Percentiles rank a stretch among this genome's conserved stretches.
phyloP scores from a whole-genome alignment of 2,329 filamentous ascomycete genomes.

The Dactylellina parvicollis region DNA sequence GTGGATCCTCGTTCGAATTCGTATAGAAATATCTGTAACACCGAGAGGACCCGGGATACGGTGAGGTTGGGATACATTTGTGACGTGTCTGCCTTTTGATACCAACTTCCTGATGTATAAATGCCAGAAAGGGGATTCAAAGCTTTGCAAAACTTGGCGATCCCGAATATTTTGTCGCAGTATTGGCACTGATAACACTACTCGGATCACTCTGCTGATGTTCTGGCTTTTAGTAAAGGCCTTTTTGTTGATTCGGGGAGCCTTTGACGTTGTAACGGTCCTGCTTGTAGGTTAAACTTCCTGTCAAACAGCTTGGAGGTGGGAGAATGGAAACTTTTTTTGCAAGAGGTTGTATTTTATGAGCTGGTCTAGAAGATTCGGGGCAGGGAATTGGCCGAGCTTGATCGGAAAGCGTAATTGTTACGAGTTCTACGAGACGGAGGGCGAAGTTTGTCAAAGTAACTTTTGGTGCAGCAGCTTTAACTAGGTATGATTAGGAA shows the following conservation, averaged over 20 bases:
- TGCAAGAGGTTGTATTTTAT: too few relatives aligned
- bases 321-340: too few relatives aligned
- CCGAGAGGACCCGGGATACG: background rate
- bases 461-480: background rate
- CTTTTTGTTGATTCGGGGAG: too few relatives aligned
- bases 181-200: background rate
- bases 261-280: too few relatives aligned
- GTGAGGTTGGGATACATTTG: background rate
- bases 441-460: background rate
- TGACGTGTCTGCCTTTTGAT: slow-evolving; percentile 41
- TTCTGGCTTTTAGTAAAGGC: too few relatives aligned
- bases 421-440: too few relatives aligned
- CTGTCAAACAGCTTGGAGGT: too few relatives aligned
- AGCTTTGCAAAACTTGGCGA: slow-evolving; percentile 26
- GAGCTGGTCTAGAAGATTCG: too few relatives aligned
- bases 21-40: background rate
- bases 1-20: slow-evolving; percentile 10
- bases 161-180: background rate
- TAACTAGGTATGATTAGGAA: slow-evolving; percentile 32
- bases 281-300: too few relatives aligned
- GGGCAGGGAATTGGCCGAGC: too few relatives aligned
- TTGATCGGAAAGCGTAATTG: too few relatives aligned
- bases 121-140: slow-evolving; percentile 13
- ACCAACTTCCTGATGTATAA: slow-evolving; percentile 35
- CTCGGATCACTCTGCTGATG: background rate